A percentile compares a stretch with the other conserved stretches of the same genome.
Evolutionary conservation across 2,329 filamentous ascomycete species (phyloP).

Genomic region (Microascus cirrosus): DNA sequence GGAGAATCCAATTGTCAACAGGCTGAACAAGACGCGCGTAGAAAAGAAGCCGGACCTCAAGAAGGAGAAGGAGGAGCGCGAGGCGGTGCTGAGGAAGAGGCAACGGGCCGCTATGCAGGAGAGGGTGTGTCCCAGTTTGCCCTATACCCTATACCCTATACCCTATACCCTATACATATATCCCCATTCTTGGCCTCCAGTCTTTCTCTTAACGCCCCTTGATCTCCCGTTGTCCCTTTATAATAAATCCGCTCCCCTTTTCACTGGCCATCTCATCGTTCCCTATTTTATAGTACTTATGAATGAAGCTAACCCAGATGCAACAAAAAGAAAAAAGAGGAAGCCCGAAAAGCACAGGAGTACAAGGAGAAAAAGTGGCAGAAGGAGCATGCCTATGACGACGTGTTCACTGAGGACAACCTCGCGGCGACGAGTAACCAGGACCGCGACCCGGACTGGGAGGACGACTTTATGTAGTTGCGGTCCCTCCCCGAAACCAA

Average conservation of each 20-base stretch:
- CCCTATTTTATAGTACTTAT: too few species aligned
- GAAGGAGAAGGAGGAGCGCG: slow-evolving; percentile 68
- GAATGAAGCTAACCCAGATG: neutral
- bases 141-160: too few species aligned
- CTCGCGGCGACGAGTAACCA: slow-evolving; percentile 74
- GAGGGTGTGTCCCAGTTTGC: slow-evolving; percentile 53
- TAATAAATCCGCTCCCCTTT: neutral
- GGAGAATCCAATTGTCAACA: slow-evolving; percentile 86
- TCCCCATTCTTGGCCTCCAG: too few species aligned
- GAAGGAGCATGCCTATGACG: slow-evolving; percentile 96
- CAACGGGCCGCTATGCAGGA: slow-evolving; percentile 54
- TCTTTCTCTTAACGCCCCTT: neutral
- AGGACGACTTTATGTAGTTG: slow-evolving; percentile 82
- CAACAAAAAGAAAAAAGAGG: slow-evolving; percentile 57
- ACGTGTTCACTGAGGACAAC: slow-evolving; percentile 75
- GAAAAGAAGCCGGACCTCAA: slow-evolving; percentile 79
- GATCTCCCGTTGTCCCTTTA: neutral
- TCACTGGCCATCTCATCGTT: neutral
- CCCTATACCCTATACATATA: too few species aligned
- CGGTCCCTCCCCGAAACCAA: too few species aligned
- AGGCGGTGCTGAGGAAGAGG: slow-evolving; percentile 58
- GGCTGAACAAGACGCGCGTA: slow-evolving; percentile 92
- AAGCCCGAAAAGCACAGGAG: slow-evolving; percentile 62
- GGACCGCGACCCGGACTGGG: slow-evolving; percentile 63
- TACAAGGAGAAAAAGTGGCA: slow-evolving; percentile 84